These are phyloP conservation scores for Lepidium aucheri DNA, from an alignment of 345 rosid species.

Conservation along the genomic window DNA sequence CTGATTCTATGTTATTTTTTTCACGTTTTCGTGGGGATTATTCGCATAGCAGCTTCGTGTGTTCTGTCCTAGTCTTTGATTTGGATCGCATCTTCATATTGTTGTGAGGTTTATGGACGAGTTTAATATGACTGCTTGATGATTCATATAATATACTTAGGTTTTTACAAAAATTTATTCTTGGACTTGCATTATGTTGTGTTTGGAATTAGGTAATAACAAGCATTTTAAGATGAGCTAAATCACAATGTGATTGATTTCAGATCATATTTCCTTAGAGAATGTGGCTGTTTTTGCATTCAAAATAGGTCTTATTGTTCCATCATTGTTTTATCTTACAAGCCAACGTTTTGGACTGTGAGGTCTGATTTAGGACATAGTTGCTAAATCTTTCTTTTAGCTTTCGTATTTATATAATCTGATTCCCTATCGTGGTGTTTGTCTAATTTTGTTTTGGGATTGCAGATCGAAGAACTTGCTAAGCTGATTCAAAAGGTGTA, in stretches of 20 bases:
- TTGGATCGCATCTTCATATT: not conserved
- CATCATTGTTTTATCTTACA: not conserved
- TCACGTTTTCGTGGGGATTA: not conserved
- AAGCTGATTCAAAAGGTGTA: constrained; percentile 48
- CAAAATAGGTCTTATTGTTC: not conserved
- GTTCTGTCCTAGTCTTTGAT: not conserved
- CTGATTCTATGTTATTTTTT: not conserved
- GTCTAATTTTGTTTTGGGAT: constrained; percentile 14
- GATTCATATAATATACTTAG: not conserved
- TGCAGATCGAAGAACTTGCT: constrained; percentile 59
- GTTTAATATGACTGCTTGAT: not conserved
- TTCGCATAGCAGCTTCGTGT: not conserved
- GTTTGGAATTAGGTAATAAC: not conserved
- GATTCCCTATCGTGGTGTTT: not conserved
- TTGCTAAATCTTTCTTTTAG: not conserved
- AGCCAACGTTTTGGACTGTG: not conserved
- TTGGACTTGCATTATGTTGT: constrained; percentile 12
- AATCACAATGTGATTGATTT: not conserved
- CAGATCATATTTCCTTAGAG: not conserved
- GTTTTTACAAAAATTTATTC: not conserved
- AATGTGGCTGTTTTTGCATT: not conserved
- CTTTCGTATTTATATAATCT: not conserved
- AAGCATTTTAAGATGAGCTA: not conserved
- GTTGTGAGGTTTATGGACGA: not conserved
- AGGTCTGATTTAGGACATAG: not conserved